Conservation (phyloP, 2,329 filamentous ascomycete species). For the Alternaria viburni region DNA sequence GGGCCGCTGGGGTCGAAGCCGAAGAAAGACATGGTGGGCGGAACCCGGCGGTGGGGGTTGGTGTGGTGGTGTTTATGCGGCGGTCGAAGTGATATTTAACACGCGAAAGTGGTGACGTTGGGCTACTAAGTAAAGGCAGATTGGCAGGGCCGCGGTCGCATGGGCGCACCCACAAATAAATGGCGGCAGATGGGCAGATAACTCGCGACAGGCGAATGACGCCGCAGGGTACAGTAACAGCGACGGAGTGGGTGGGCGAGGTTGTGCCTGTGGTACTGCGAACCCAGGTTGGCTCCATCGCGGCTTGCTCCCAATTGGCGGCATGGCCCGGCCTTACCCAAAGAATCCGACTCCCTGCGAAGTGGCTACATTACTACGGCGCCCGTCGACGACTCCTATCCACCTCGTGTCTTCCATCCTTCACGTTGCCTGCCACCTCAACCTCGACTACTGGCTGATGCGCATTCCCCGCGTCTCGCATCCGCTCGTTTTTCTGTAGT, state of each 20-base stretch:
- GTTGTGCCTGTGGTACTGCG: constrained; percentile 3
- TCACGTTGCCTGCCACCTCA: not conserved
- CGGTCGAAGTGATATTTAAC: constrained; percentile 8
- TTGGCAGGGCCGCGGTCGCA: constrained; percentile 2
- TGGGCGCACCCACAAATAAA: not conserved
- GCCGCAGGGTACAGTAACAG: not conserved
- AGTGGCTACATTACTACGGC: not conserved
- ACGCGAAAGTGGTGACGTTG: constrained; percentile 27
- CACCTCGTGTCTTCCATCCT: constrained; percentile 2
- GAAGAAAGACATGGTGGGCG: constrained; percentile 81
- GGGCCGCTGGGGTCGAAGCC: constrained; percentile 78
- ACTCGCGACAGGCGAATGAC: not conserved
- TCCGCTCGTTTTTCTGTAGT: constrained; percentile 8
- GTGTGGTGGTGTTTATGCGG: constrained; percentile 1
- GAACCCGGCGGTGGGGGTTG: constrained; percentile 11
- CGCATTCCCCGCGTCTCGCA: constrained; percentile 16
- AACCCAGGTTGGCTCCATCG: not conserved
- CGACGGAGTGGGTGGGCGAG: constrained; percentile 1
- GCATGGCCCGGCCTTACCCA: constrained; percentile 11
- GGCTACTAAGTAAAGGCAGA: constrained; percentile 3
- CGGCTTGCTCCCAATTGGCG: constrained; percentile 5
- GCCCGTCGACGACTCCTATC: constrained; percentile 14
- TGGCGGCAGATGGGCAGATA: not conserved
- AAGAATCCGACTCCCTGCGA: not conserved
- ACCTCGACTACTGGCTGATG: not conserved